These are phyloP conservation scores for Annona squamosa DNA, from an alignment of 164 flowering plant genomes.

Conservation along the genomic window DNA sequence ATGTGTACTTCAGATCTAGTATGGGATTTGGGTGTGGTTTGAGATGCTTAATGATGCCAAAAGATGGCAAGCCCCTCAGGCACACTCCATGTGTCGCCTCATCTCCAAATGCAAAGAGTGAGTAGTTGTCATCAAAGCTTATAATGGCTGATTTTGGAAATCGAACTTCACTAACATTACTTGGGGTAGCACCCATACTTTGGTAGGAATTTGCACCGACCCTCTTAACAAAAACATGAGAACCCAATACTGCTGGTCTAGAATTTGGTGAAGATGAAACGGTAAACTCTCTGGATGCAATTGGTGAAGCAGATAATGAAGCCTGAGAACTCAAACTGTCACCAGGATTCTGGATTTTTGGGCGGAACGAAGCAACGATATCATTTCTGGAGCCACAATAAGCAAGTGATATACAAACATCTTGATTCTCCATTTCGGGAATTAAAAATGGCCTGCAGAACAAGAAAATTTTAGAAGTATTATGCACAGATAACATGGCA, in stretches of 20 bases:
- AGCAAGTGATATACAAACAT: conserved; percentile 90
- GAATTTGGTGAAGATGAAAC: conserved; percentile 26
- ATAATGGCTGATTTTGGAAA: conserved; percentile 60
- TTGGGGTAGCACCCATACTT: conserved; percentile 27
- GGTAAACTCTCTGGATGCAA: conserved; percentile 30
- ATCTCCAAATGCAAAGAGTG: conserved; percentile 61
- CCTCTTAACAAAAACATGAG: conserved; percentile 47
- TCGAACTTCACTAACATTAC: conserved; percentile 48
- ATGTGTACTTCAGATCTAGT: conserved; percentile 56
- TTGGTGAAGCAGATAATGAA: conserved; percentile 24
- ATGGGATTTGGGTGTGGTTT: conserved; percentile 32
- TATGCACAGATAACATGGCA: conserved; percentile 1
- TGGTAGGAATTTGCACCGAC: conserved; percentile 28
- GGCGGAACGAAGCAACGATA: conserved; percentile 78
- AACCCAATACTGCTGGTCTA: conserved; percentile 46
- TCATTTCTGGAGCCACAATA: conserved; percentile 42
- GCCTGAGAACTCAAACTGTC: conserved; percentile 38
- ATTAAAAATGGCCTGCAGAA: conserved; percentile 52
- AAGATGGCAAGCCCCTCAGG: conserved; percentile 58
- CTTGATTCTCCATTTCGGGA: conserved; percentile 59
- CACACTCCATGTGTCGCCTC: conserved; percentile 38
- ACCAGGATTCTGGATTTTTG: conserved; percentile 39
- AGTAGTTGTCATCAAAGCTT: conserved; percentile 21
- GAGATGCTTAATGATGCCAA: conserved; percentile 33
- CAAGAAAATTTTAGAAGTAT: conserved; percentile 6